A percentile compares a stretch with the other conserved stretches of the same genome.
Conservation (phyloP, 164 flowering plant genomes). For the Aristolochia contorta region DNA sequence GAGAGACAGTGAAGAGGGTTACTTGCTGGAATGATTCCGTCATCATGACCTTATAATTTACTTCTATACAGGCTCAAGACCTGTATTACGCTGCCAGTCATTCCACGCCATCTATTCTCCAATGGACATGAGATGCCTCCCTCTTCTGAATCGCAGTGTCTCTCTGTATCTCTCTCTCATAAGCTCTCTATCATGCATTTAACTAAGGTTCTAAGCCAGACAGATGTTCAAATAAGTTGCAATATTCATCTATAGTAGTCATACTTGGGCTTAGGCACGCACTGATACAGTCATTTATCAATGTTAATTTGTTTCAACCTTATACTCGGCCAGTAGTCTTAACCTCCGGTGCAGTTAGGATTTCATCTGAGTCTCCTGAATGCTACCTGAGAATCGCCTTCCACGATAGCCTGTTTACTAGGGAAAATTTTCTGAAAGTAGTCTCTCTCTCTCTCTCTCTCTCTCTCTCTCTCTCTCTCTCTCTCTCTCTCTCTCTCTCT, state of each 20-base stretch:
- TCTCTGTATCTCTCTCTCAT: background rate
- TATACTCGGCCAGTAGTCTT: too few species aligned
- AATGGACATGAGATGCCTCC: background rate
- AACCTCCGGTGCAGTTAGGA: too few species aligned
- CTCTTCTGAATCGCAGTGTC: background rate
- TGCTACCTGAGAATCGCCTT: too few species aligned
- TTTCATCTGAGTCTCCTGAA: too few species aligned
- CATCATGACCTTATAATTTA: constrained; percentile 4
- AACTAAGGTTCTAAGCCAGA: too few species aligned
- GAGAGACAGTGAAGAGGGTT: constrained; percentile 1
- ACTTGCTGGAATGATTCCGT: constrained; percentile 1
- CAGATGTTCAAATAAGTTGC: too few species aligned
- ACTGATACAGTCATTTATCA: too few species aligned
- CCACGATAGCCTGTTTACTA: too few species aligned
- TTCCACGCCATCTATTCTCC: background rate
- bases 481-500: background rate
- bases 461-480: background rate
- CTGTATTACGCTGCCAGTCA: background rate
- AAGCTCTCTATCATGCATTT: background rate
- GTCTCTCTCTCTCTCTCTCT: background rate
- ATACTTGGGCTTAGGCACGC: too few species aligned
- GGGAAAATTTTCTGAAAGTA: background rate
- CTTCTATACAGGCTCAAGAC: background rate
- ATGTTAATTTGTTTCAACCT: too few species aligned
- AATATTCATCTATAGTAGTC: too few species aligned